These are phyloP conservation scores for Elongisporangium undulatum DNA, from an alignment of 352 stramenopile genomes.

Conservation along the genomic window DNA sequence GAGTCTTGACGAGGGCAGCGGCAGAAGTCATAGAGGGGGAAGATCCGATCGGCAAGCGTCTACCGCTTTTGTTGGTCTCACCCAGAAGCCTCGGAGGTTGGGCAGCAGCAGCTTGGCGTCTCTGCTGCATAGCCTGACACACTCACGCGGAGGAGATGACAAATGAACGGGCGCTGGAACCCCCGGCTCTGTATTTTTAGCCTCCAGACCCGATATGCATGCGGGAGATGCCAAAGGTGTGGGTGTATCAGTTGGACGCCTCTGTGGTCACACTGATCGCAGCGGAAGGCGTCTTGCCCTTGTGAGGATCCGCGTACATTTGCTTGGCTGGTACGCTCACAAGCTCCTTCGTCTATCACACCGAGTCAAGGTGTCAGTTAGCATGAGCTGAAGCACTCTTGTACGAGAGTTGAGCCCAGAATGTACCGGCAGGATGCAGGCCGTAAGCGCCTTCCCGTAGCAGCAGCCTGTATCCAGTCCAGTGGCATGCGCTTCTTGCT, in stretches of 20 bases:
- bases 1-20: background rate
- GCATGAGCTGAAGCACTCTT: background rate
- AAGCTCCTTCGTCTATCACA: constrained; percentile 24
- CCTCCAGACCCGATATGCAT: background rate
- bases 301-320: constrained; percentile 15
- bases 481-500: constrained; percentile 86
- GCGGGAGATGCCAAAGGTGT: no score
- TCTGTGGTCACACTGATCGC: background rate
- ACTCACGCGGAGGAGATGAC: background rate
- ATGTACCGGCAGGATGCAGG: constrained; percentile 81
- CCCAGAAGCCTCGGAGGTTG: background rate
- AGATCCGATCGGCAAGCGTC: background rate
- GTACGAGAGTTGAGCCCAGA: background rate
- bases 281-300: background rate
- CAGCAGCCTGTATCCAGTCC: constrained; percentile 90
- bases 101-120: background rate
- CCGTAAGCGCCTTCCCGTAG: constrained; percentile 85
- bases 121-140: background rate
- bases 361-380: background rate
- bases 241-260: background rate
- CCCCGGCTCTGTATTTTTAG: background rate
- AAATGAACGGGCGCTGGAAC: background rate
- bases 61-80: background rate
- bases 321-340: constrained; percentile 29
- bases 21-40: background rate